Base-by-base conservation (phyloP, 192 early-diverging fungal genomes). In the Coemansia sp. region DNA sequence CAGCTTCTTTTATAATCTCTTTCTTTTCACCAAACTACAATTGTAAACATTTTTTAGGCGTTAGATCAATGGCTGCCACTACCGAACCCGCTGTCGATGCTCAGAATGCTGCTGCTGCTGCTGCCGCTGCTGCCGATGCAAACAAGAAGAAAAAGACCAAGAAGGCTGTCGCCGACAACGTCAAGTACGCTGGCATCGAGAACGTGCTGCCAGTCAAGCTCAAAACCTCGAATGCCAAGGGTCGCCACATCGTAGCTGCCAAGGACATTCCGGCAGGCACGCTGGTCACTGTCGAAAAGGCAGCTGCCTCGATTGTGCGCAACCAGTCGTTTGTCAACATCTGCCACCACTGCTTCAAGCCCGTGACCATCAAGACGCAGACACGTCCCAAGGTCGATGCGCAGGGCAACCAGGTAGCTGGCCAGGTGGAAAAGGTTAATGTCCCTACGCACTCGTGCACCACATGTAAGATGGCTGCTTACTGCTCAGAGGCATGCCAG, bases 401-500 rank as follows among this genome's bases (percentile, higher is more conserved):
- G 39, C 69, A 73, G 57, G 82, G 61, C 60, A 76, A 58, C 54
- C 63, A 55, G 68, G 56, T 84, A 52, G 53, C 54, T 32, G 68
- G 72, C 41, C 68, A 81, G 72, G 45, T 79, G 52, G 76, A 76
- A 58, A 45, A 51, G 41, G 11, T 72, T 20, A 58, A 36, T 9
- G 75, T 78, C 28, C 78, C 74, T 2, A 53, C 62, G 11, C 68
- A 67, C 36, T 66, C 76, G 66, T 83, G 74, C 63, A 61, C 32
- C 20, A 51, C 74, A 65, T 88, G 88, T 81, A 73, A 76, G 71
- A 74, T 82, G 79, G 72, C 80, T 43, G 76, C 69, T 61, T 90
- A 87, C 70, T 90, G 89, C 81, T 86, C 85, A 8, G 70, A 85
- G n/a, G 68, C 17, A 6, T 90, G 89, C 80, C 65, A 71, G 63